Percentiles rank a stretch among this genome's conserved stretches.
Conservation (phyloP, 176 grass and related monocot species). For the Bromus sterilis region DNA sequence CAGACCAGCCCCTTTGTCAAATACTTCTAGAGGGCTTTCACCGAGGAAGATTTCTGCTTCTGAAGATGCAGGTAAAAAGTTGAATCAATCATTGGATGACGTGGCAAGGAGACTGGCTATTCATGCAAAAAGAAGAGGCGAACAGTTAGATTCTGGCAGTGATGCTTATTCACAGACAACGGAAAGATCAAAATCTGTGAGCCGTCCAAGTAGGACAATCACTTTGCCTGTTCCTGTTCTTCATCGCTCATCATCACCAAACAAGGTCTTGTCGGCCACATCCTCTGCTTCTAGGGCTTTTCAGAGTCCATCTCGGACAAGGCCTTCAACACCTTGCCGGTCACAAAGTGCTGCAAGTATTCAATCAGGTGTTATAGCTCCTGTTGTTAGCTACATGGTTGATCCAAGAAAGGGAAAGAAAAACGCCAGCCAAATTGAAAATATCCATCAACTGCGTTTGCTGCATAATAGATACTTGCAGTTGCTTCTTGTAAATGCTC, state of each 20-base stretch:
- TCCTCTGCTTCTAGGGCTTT: conserved; percentile 27
- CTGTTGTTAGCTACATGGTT: conserved; percentile 47
- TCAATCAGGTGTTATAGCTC: conserved; percentile 16
- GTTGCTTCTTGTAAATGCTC: conserved; percentile 73
- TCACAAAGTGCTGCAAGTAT: conserved; percentile 42
- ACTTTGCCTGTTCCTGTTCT: conserved; percentile 46
- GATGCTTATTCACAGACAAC: conserved; percentile 24
- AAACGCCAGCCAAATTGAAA: conserved; percentile 58
- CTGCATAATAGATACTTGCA: conserved; percentile 67
- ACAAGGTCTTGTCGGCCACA: conserved; percentile 29
- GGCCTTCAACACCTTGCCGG: conserved; percentile 56
- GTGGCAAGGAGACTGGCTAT: conserved; percentile 43
- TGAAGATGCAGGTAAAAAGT: conserved; percentile 22
- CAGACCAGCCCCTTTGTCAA: conserved; percentile 25
- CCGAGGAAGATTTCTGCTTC: conserved; percentile 29
- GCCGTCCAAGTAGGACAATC: conserved; percentile 27
- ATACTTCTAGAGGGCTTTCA: conserved; percentile 43
- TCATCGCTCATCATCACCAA: conserved; percentile 42
- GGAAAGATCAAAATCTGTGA: conserved; percentile 44
- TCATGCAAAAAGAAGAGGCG: conserved; percentile 32
- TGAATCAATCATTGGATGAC: conserved; percentile 40
- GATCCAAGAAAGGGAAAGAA: conserved; percentile 67
- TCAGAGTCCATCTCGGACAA: conserved; percentile 49
- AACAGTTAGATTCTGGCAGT: conserved; percentile 15
- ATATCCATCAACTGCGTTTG: conserved; percentile 58